Base-by-base conservation (phyloP, 208 protist species). In the Strigomonas culicis region DNA sequence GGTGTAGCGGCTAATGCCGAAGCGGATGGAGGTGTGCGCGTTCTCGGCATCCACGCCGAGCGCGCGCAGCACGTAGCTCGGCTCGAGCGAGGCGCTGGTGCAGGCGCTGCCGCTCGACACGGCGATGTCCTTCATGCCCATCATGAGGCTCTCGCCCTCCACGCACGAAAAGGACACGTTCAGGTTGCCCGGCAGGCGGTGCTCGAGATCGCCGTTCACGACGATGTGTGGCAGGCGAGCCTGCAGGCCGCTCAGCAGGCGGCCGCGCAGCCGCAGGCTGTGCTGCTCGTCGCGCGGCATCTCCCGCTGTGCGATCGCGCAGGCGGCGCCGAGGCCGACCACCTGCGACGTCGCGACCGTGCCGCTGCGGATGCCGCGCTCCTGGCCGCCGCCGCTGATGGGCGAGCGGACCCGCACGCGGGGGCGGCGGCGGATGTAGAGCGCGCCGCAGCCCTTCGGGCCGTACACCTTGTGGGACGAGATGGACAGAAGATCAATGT, bases 111-210 rank as follows among this genome's bases (percentile, higher is more conserved):
- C 98, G 59, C 92, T 97, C 6, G 91, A 97, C 36, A 98, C 86
- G 1, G 97, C 98, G 31, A 99, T 80, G 36, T 97, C 79, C 75
- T 99, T 99, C 70, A 99, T 96, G 0, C 95, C 98, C 98, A 99
- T 99, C 36, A 99, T 82, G 39, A 99, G 70, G 39, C 88, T 97
- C 77, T 99, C 98, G 36, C 99, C 99, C 84, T 99, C 99, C 6
- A 99, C 98, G 67, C 97, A 99, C 0, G 93, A 87, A 77, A 99
- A 99, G 31, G 95, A 99, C 44, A 99, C 80, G 85, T 99, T 99
- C 13, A 99, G 71, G 75, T 97, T 99, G 49, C 98, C 98, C 22
- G 80, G 86, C 66, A 98, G 99, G 24, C 96, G 86, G 2, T 76
- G 47, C 70, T 94, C 76, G 24, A 77, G 0, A 68, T 98, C 97